A percentile compares a stretch with the other conserved stretches of the same genome.
phyloP scores from a whole-genome alignment of 495 filamentous ascomycete species.

The Tuber borchii region DNA sequence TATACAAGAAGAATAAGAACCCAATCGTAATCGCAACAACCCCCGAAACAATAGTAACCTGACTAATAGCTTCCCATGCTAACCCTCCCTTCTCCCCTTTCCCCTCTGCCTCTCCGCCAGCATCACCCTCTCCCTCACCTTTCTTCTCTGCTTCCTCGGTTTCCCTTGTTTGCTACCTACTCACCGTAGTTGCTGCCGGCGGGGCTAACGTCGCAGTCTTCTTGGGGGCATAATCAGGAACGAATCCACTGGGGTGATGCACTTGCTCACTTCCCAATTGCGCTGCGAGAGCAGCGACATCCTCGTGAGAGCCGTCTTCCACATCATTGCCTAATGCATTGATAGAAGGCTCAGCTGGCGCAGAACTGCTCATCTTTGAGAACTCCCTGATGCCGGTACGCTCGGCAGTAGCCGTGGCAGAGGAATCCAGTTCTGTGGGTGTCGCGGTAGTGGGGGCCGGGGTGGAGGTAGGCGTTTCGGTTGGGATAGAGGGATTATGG shows the following conservation, averaged over 20 bases:
- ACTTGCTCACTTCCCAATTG: neutral
- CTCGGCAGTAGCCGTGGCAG: neutral
- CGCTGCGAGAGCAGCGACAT: neutral
- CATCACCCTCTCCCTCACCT: neutral
- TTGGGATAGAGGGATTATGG: neutral
- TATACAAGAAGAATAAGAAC: constrained; percentile 1
- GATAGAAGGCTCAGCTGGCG: neutral
- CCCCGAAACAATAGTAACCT: neutral
- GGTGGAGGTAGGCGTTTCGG: neutral
- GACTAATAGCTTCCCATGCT: neutral
- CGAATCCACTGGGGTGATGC: neutral
- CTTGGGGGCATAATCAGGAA: neutral
- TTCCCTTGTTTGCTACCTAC: neutral
- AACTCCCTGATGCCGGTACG: neutral
- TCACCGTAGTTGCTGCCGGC: neutral
- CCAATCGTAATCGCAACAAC: neutral
- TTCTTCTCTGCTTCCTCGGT: neutral
- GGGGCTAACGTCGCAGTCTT: neutral
- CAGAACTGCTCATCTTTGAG: neutral
- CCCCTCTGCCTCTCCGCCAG: neutral
- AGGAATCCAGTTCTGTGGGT: neutral
- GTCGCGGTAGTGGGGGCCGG: neutral
- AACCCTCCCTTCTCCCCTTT: neutral
- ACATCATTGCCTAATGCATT: neutral
- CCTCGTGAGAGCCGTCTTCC: neutral